Percentiles rank a stretch among this genome's conserved stretches.
Evolutionary conservation across 1,284 basidiomycete species (phyloP).

Genomic region (Ustanciosporium gigantosporum): DNA sequence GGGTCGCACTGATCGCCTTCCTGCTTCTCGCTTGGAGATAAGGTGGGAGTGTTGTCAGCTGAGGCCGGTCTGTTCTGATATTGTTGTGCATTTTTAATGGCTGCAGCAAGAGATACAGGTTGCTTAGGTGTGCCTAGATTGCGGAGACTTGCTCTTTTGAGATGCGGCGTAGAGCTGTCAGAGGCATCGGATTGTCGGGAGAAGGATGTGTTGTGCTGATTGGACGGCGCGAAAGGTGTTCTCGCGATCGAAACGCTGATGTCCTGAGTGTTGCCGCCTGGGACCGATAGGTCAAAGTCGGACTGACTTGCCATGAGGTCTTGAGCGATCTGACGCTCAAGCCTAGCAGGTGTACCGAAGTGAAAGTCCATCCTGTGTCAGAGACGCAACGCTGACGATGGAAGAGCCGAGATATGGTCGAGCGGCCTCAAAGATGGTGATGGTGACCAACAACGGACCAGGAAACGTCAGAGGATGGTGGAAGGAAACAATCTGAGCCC

Average conservation of each 20-base stretch:
- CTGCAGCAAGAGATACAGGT: constrained; percentile 17
- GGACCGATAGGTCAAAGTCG: constrained; percentile 39
- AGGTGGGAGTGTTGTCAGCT: background rate
- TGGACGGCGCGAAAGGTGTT: constrained; percentile 15
- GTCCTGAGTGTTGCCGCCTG: constrained; percentile 23
- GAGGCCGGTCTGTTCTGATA: background rate
- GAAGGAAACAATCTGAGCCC: too few relatives aligned
- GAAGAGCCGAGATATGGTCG: background rate
- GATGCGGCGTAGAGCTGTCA: background rate
- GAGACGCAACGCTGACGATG: too few relatives aligned
- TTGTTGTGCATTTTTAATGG: constrained; percentile 11
- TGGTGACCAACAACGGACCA: too few relatives aligned
- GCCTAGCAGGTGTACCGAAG: constrained; percentile 38
- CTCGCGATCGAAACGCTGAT: constrained; percentile 27
- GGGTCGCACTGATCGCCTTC: background rate
- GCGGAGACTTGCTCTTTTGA: background rate
- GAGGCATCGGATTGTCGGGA: constrained; percentile 32
- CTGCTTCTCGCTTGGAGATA: too few relatives aligned
- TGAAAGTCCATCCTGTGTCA: constrained; percentile 31
- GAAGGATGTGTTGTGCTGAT: constrained; percentile 34
- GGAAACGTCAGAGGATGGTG: too few relatives aligned
- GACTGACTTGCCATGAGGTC: constrained; percentile 36
- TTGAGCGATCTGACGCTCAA: constrained; percentile 43
- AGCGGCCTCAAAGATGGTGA: too few relatives aligned
- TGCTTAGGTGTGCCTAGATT: constrained; percentile 11